Conservation (phyloP, 1,284 basidiomycete genomes). For the Cryptococcus jaspeensis region DNA sequence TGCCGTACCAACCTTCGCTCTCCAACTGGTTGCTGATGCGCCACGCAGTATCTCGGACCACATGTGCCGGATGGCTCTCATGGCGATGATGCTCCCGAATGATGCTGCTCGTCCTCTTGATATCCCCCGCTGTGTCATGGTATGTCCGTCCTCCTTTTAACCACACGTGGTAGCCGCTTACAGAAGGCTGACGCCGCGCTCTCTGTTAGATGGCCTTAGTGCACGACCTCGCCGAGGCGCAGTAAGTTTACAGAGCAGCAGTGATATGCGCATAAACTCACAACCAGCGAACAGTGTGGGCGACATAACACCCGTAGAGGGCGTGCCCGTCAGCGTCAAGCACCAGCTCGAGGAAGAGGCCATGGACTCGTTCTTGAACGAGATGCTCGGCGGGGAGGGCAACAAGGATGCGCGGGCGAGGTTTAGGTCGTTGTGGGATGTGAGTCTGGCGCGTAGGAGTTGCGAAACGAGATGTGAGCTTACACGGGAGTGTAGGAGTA, state of each 20-base stretch:
- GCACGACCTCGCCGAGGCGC: constrained; percentile 95
- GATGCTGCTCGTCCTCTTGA: constrained; percentile 64
- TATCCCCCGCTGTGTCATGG: constrained; percentile 61
- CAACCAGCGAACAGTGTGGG: constrained; percentile 60
- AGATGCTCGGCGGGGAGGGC: constrained; percentile 74
- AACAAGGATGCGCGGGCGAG: constrained; percentile 67
- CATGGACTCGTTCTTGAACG: constrained; percentile 84
- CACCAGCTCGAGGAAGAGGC: constrained; percentile 66
- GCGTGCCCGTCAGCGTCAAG: constrained; percentile 80
- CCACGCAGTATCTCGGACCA: constrained; percentile 86
- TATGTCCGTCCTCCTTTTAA: constrained; percentile 14
- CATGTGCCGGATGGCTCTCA: constrained; percentile 94
- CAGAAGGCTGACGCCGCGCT: not conserved
- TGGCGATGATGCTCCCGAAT: constrained; percentile 73
- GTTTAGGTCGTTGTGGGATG: constrained; percentile 78
- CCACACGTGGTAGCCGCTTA: too few species aligned
- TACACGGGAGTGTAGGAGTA: constrained; percentile 66
- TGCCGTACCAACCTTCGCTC: constrained; percentile 15
- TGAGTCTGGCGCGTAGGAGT: constrained; percentile 52
- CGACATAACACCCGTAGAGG: constrained; percentile 88
- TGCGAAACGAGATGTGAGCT: not conserved
- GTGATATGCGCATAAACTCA: constrained; percentile 4
- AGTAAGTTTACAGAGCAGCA: constrained; percentile 46
- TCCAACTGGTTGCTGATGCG: constrained; percentile 1
- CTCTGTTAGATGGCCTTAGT: constrained; percentile 68